Evolutionary conservation across 2,329 filamentous ascomycete species (phyloP).

Genomic region (Fusarium protoensiforme): DNA sequence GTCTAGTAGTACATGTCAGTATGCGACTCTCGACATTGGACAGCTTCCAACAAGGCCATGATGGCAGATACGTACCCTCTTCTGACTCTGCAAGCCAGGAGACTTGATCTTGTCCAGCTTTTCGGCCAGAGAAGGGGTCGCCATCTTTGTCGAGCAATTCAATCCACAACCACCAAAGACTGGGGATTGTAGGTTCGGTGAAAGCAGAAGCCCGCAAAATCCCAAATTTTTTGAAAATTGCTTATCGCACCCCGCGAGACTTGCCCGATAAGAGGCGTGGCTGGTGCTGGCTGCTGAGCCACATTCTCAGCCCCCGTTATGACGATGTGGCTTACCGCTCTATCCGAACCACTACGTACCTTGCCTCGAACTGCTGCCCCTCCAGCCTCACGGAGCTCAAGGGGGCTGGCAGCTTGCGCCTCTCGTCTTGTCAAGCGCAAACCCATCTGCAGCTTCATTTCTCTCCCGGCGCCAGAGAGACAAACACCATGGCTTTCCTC

Average conservation of each 20-base stretch:
- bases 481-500: conserved; percentile 82
- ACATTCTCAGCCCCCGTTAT: conserved; percentile 37
- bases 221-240: conserved; percentile 45
- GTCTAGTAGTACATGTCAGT: conserved; percentile 67
- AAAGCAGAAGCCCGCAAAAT: conserved; percentile 34
- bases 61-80: conserved; percentile 73
- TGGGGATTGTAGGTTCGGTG: conserved; percentile 42
- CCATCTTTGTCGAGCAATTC: conserved; percentile 54
- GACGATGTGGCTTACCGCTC: conserved; percentile 41
- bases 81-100: conserved; percentile 94
- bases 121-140: conserved; percentile 73
- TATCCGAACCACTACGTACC: conserved; percentile 44
- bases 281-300: conserved; percentile 16
- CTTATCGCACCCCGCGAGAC: conserved; percentile 45
- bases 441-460: conserved; percentile 31
- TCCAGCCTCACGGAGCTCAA: conserved; percentile 43
- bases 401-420: conserved; percentile 39
- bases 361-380: conserved; percentile 43
- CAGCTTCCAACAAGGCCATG: neutral
- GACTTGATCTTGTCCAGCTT: conserved; percentile 98
- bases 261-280: conserved; percentile 37
- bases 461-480: conserved; percentile 34
- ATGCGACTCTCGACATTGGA: conserved; percentile 14
- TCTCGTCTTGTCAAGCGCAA: conserved; percentile 33
- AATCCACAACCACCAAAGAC: conserved; percentile 40